Evolutionary conservation across 1,139 yeast species (phyloP).

Genomic region (Hemisphaericaspora xylofermentans): DNA sequence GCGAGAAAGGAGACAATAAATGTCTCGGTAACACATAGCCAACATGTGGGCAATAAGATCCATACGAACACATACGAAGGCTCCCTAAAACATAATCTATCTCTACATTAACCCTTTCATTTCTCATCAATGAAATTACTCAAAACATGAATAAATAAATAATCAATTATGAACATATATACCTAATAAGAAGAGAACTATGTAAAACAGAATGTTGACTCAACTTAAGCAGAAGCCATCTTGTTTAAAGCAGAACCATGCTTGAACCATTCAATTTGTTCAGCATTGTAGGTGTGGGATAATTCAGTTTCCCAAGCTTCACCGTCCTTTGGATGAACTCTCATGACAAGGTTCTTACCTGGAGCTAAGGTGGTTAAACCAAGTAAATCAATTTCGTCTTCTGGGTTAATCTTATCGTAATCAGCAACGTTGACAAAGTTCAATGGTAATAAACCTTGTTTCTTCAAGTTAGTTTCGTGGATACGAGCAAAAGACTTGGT

Average conservation of each 20-base stretch:
- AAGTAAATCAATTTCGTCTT: conserved; percentile 83
- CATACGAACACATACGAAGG: no score
- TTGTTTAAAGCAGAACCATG: conserved; percentile 98
- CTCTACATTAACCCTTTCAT: neutral
- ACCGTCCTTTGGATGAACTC: conserved; percentile 89
- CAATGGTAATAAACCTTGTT: conserved; percentile 75
- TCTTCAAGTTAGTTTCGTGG: conserved; percentile 55
- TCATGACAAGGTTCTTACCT: conserved; percentile 84
- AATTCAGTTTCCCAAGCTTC: conserved; percentile 83
- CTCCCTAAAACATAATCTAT: no score
- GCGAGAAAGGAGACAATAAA: no score
- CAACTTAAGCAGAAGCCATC: conserved; percentile 61
- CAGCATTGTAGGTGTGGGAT: conserved; percentile 91
- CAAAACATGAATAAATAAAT: conserved; percentile 2
- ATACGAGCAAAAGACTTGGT: conserved; percentile 98
- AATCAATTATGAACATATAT: conserved; percentile 5
- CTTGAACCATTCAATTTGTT: conserved; percentile 99
- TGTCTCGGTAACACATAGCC: no score
- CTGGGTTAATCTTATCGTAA: conserved; percentile 91
- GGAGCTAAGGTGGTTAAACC: conserved; percentile 89
- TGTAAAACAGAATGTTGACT: neutral
- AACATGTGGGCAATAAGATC: no score
- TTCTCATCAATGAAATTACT: no score
- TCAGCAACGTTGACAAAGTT: conserved; percentile 86
- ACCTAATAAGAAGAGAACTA: neutral